Evolutionary conservation across 129 eudicot genomes (phyloP), one percentile per base, ranked within the genome.

Genomic region (Oenanthe sinensis): DNA sequence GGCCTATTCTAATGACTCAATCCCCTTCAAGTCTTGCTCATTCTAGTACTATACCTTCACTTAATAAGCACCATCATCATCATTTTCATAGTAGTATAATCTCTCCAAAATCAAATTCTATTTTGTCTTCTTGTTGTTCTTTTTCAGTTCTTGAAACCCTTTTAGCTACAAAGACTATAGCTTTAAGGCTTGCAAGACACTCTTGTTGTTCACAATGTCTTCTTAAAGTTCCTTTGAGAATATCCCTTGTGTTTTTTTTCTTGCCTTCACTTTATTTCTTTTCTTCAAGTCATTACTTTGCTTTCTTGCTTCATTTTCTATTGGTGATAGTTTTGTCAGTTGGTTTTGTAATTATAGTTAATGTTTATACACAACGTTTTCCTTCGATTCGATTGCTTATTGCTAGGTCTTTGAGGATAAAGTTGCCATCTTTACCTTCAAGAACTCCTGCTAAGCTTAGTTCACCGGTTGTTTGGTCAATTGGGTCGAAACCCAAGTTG

Each of bases 381-480:
- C 72, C 80, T 9, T 88, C 86, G 46, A 78, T 84, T 54, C 68
- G 82, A 42, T 40, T 82, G 42, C 74, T 84, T 50, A 72, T 80
- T 65, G 54, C 83, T 33, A 80, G 88, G 42, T 79, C 79, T 8
- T 72, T 82, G 44, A 81, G 83, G 19, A 13, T 75, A 71, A 85
- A 77, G 79, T 78, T 85, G 67, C 75, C 77, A 22, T 73, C 76
- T 73, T 73, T 73, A 43, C 28, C 39, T 22, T 73, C 81, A 71
- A 85, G 63, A 20, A 26, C 52, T 50, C 43, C 71, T 15, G 47
- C 82, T 33, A 81, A 79, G 76, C 15, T 84, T 74, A 28, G 62
- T 76, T 69, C 77, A 43, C 86, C 88, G 40, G 93, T 91, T 70
- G 85, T 91, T 82, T 91, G 96, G 96, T 88, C 93, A 81, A 91